Conservation (phyloP, 2,329 filamentous ascomycete species). For the Phaeosphaeria sp. region DNA sequence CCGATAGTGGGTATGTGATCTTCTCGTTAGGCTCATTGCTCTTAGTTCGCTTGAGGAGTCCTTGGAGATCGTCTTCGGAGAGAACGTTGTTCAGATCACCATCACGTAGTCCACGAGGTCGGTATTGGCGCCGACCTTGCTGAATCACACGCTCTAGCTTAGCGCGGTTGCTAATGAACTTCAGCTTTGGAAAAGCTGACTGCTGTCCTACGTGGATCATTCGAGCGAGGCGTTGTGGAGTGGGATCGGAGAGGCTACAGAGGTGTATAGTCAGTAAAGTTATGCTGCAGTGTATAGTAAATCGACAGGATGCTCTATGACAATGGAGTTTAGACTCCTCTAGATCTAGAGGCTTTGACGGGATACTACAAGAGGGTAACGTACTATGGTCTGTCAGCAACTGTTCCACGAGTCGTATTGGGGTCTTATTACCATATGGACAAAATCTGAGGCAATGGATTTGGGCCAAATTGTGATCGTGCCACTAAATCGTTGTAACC, state of each 20-base stretch:
- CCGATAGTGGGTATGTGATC: conserved; percentile 27
- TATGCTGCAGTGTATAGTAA: not conserved
- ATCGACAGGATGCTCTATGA: not conserved
- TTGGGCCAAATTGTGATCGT: conserved; percentile 98
- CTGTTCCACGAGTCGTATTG: not conserved
- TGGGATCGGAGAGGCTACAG: conserved; percentile 86
- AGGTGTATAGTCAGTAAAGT: conserved; percentile 41
- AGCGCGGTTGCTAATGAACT: conserved; percentile 87
- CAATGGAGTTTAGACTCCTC: too few species aligned
- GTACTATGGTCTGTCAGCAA: not conserved
- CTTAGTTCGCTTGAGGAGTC: conserved; percentile 45
- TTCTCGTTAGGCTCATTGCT: conserved; percentile 20
- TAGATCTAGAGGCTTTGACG: too few species aligned
- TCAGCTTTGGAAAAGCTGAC: conserved; percentile 87
- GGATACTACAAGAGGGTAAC: not conserved
- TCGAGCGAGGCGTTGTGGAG: conserved; percentile 72
- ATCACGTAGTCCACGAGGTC: conserved; percentile 37
- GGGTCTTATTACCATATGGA: not conserved
- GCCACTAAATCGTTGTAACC: conserved; percentile 92
- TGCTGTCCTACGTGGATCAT: conserved; percentile 94
- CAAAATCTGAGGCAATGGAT: conserved; percentile 76
- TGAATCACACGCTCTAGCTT: conserved; percentile 77
- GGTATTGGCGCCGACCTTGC: conserved; percentile 58
- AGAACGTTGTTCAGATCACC: conserved; percentile 48
- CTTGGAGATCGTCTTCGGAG: conserved; percentile 55